These are phyloP conservation scores for Santalum album DNA, from an alignment of 164 flowering plant genomes.

Conservation along the genomic window DNA sequence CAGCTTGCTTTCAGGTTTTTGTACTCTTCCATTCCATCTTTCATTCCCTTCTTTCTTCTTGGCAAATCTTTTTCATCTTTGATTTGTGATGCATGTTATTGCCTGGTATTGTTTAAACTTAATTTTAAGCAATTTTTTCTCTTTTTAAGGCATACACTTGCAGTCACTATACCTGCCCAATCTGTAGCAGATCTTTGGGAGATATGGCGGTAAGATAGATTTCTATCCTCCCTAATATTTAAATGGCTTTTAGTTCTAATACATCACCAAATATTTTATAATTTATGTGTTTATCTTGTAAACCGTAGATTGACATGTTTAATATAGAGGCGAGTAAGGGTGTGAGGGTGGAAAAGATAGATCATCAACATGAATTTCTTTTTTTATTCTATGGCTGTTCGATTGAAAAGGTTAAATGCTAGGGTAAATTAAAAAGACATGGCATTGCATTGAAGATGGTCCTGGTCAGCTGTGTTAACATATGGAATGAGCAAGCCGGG, in stretches of 20 bases:
- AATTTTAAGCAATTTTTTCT: not conserved
- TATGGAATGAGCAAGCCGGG: too few relatives aligned
- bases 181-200: slow-evolving; percentile 87
- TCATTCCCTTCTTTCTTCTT: not conserved
- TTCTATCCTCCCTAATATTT: not conserved
- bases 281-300: too few relatives aligned
- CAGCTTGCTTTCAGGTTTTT: slow-evolving; percentile 75
- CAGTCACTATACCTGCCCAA: slow-evolving; percentile 72
- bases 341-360: too few relatives aligned
- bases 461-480: too few relatives aligned
- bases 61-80: not conserved
- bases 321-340: too few relatives aligned
- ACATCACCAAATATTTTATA: too few relatives aligned
- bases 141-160: slow-evolving; percentile 59
- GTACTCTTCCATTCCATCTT: not conserved
- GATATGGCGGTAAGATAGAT: slow-evolving; percentile 77
- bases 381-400: too few relatives aligned
- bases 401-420: too few relatives aligned
- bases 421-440: too few relatives aligned
- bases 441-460: too few relatives aligned
- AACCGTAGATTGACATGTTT: too few relatives aligned
- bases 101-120: slow-evolving; percentile 12
- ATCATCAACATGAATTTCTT: too few relatives aligned
- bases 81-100: not conserved
- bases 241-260: not conserved